Evolutionary conservation across 1,284 basidiomycete species (phyloP).

Genomic region (Leucoagaricus sp.): DNA sequence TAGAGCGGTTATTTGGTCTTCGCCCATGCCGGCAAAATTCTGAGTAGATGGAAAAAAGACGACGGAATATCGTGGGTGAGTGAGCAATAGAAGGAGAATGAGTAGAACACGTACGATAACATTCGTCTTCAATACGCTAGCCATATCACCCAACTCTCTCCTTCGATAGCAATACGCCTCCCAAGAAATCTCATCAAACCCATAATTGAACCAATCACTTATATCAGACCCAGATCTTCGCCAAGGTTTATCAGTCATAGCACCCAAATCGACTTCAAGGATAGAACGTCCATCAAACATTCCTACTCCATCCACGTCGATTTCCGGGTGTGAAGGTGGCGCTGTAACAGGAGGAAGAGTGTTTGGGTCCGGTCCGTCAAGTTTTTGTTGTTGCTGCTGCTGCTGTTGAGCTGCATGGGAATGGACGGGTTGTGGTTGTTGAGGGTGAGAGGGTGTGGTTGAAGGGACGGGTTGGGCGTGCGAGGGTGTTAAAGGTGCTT

Average conservation of each 20-base stretch:
- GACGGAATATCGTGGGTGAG: not conserved
- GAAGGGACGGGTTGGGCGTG: conserved; percentile 12
- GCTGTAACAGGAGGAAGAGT: conserved; percentile 65
- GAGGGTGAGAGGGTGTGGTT: conserved; percentile 17
- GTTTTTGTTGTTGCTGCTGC: conserved; percentile 27
- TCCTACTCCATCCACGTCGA: conserved; percentile 70
- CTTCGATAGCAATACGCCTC: conserved; percentile 88
- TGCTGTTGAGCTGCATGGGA: conserved; percentile 17
- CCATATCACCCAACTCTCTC: conserved; percentile 78
- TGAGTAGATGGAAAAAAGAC: conserved; percentile 27
- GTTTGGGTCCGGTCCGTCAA: conserved; percentile 61
- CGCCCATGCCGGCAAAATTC: conserved; percentile 81
- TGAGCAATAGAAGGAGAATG: conserved; percentile 1
- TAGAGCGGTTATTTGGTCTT: conserved; percentile 73
- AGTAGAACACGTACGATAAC: conserved; percentile 57
- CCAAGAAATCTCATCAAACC: conserved; percentile 97
- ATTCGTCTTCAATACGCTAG: conserved; percentile 75
- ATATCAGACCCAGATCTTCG: conserved; percentile 90
- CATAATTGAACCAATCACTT: conserved; percentile 99
- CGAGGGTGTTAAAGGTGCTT: conserved; percentile 19
- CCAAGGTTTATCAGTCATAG: conserved; percentile 91
- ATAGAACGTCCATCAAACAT: conserved; percentile 80
- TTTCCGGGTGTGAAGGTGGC: conserved; percentile 73
- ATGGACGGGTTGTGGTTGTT: conserved; percentile 17
- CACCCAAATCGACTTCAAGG: conserved; percentile 84